Base-by-base conservation (phyloP, 2,329 filamentous ascomycete genomes). In the Westerdykella ornata region DNA sequence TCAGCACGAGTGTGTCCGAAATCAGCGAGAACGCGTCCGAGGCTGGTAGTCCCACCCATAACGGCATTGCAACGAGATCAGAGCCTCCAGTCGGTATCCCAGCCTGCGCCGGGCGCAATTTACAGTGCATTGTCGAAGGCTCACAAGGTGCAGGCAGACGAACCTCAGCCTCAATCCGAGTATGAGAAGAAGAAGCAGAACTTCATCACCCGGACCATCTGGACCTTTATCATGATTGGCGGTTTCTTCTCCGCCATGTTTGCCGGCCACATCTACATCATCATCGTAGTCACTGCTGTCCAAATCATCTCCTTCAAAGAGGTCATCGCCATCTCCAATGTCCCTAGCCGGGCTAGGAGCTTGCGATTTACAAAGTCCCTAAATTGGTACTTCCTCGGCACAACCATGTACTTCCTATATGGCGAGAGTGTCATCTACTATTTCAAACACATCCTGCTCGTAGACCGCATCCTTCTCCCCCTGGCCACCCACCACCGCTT, bases 361-460 rank as follows among this genome's bases (percentile, higher is more conserved):
- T 75, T 98, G 46, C 85, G 85, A 44, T 94, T 94, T 56, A 96
- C 90, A 52, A 96, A 96, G 73, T 88, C 87, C 53, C 74, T 98
- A 56, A 97, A 97, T 69, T 98, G 92, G 92, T 98, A 98, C 69
- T 98, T 94, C 74, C 77, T 98, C 40, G 92, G 88, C n/a, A 88
- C 86, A 18, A 95, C 90, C 54, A 97, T 98, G 90, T 98, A 98
- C 74, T 98, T 95, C 57, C 75, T 98, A 38, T 98, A 98, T 64
- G 92, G 92, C 62, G 92, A 98, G 71, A 96, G 88, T 59, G 90
- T 98, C 61, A 95, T 98, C 60, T 98, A 98, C 73, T 98, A 98
- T 71, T 98, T 98, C 72, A 98, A 98, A 76, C 92, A 98, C 65
- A 90, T 98, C 53, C 82, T 98, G 33, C 73, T 98, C 44, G 89